Conservation (phyloP, 148 eudicot genomes). For the Diospyros kaki region DNA sequence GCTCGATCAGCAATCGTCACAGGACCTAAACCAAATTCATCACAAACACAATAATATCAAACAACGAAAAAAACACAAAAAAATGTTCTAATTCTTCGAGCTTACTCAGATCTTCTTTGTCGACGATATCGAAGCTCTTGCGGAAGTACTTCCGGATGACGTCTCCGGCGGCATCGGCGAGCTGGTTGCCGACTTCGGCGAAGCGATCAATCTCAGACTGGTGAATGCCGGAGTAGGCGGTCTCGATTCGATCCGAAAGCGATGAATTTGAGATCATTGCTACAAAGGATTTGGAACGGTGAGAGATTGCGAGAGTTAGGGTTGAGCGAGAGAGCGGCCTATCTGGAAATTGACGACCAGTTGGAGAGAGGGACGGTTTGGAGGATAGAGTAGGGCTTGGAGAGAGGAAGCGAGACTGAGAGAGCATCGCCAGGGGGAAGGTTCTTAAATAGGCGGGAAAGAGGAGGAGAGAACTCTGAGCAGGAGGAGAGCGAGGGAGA, state of each 20-base stretch:
- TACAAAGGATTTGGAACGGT: slow-evolving; percentile 6
- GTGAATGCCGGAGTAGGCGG: slow-evolving; percentile 5
- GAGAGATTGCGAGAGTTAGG: slow-evolving; percentile 11
- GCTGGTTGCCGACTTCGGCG: slow-evolving; percentile 42
- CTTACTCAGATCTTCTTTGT: slow-evolving; percentile 77
- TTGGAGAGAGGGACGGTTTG: not conserved
- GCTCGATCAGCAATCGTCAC: slow-evolving; percentile 91
- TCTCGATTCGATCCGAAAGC: slow-evolving; percentile 15
- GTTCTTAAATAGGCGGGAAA: slow-evolving; percentile 27
- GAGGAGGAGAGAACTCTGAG: not conserved
- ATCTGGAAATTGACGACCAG: not conserved
- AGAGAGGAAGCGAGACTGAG: slow-evolving; percentile 31
- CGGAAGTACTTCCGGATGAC: slow-evolving; percentile 81
- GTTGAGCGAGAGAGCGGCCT: slow-evolving; percentile 12
- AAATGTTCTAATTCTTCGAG: not conserved
- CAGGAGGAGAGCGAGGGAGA: not conserved
- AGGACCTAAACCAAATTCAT: slow-evolving; percentile 56
- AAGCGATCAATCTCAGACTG: slow-evolving; percentile 46
- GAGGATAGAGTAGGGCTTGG: slow-evolving; percentile 18
- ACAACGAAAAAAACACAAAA: not conserved
- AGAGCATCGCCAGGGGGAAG: slow-evolving; percentile 19
- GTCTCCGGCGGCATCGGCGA: slow-evolving; percentile 84
- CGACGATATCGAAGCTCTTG: slow-evolving; percentile 62
- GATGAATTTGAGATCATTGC: slow-evolving; percentile 10
- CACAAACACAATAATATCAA: slow-evolving; percentile 1